A percentile compares a stretch with the other conserved stretches of the same genome.
Conservation (phyloP, 805 yeast species). For the Pichia eremophila region DNA sequence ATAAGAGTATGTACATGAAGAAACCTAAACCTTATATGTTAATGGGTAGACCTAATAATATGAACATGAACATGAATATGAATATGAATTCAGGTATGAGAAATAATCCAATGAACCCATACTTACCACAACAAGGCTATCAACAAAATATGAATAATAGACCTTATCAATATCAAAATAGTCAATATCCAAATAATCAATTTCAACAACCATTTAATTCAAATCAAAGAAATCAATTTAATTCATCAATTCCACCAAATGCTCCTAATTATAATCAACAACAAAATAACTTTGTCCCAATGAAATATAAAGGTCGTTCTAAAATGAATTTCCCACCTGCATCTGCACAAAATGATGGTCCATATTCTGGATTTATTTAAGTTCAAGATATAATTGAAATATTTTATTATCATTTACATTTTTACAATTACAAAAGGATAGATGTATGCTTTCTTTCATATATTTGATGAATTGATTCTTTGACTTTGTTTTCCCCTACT, state of each 20-base stretch:
- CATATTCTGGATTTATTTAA: slow-evolving; percentile 25
- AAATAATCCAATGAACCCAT: too few species aligned
- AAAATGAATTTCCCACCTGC: slow-evolving; percentile 14
- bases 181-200: slow-evolving; percentile 7
- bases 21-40: slow-evolving; percentile 8
- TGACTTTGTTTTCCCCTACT: too few species aligned
- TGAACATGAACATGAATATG: neutral
- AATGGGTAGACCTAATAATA: slow-evolving; percentile 1
- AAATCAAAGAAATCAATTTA: slow-evolving; percentile 1
- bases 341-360: slow-evolving; percentile 27
- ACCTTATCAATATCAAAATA: slow-evolving; percentile 14
- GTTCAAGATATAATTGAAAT: too few species aligned
- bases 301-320: slow-evolving; percentile 12
- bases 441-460: too few species aligned
- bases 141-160: neutral
- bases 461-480: too few species aligned
- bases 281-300: slow-evolving; percentile 9
- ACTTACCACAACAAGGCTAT: too few species aligned
- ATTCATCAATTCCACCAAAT: too few species aligned
- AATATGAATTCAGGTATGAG: neutral
- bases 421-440: too few species aligned
- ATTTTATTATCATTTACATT: too few species aligned
- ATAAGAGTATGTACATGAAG: neutral
- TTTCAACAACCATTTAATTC: neutral
- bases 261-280: too few species aligned